These are phyloP conservation scores for Camellia lanceoleosa DNA, from an alignment of 148 eudicot genomes.

Conservation along the genomic window DNA sequence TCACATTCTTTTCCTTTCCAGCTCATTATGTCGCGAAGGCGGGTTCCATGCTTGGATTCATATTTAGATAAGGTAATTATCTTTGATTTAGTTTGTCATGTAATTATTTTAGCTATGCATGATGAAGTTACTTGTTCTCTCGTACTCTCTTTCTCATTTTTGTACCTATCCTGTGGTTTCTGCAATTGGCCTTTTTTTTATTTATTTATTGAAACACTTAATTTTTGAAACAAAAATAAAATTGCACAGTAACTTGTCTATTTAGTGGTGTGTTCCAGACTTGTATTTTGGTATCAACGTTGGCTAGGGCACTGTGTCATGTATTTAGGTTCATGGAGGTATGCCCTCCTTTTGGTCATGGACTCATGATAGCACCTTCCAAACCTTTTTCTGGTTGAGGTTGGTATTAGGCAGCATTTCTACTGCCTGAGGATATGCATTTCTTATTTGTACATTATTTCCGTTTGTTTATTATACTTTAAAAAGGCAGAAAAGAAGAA, in stretches of 20 bases:
- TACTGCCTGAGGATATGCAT: background rate
- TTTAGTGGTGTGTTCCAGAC: background rate
- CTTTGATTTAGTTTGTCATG: background rate
- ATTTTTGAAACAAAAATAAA: background rate
- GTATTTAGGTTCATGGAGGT: background rate
- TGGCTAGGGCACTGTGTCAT: background rate
- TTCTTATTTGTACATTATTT: background rate
- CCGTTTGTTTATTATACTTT: background rate
- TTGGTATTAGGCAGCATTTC: background rate
- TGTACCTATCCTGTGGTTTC: background rate
- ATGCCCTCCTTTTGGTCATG: background rate
- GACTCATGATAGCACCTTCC: background rate
- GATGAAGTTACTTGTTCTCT: background rate
- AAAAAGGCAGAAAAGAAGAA: too few species aligned
- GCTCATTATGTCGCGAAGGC: constrained; percentile 94
- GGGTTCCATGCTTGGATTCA: constrained; percentile 97
- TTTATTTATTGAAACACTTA: too few species aligned
- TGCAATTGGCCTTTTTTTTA: background rate
- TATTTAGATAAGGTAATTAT: constrained; percentile 85
- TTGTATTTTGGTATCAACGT: background rate
- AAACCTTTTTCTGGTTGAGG: background rate
- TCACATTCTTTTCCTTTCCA: constrained; percentile 31
- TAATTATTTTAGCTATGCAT: background rate
- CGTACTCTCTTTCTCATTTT: background rate
- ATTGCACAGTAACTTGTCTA: background rate